Percentiles rank a stretch among this genome's conserved stretches.
phyloP scores from a whole-genome alignment of 345 rosid species.

The Cardamine resedifolia region DNA sequence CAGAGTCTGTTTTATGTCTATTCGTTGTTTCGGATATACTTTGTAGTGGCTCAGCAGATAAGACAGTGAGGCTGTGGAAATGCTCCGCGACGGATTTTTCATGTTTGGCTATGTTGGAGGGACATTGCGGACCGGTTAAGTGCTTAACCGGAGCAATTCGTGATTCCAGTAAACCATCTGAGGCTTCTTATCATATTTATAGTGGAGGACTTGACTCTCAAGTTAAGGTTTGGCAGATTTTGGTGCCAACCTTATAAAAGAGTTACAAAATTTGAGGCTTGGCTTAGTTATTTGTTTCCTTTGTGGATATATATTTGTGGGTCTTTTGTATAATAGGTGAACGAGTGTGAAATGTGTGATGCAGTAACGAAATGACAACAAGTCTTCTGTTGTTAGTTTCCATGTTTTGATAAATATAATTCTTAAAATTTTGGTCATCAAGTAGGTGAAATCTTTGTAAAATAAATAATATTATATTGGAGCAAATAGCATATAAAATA shows the following conservation, averaged over 20 bases:
- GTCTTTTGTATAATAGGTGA: constrained; percentile 3
- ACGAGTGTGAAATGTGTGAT: constrained; percentile 10
- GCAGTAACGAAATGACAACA: background rate
- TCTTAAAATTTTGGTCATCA: background rate
- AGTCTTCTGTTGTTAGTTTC: background rate
- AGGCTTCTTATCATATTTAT: constrained; percentile 51
- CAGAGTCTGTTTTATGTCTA: constrained; percentile 68
- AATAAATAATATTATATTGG: background rate
- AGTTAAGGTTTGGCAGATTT: constrained; percentile 76
- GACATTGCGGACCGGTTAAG: constrained; percentile 86
- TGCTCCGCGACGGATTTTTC: constrained; percentile 43
- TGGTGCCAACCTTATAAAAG: constrained; percentile 40
- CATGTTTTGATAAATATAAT: background rate
- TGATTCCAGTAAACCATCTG: constrained; percentile 35
- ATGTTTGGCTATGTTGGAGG: constrained; percentile 68
- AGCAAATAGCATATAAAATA: constrained; percentile 1
- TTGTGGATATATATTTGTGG: background rate
- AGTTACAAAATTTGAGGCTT: background rate
- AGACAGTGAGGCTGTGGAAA: constrained; percentile 73
- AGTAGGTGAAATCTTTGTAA: background rate
- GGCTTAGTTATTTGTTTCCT: background rate
- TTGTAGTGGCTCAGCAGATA: constrained; percentile 89
- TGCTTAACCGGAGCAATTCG: constrained; percentile 68
- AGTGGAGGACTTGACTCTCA: constrained; percentile 91
- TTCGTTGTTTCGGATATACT: constrained; percentile 57